Base-by-base conservation (phyloP, 1,139 yeast species). In the Geotrichum macrosporum region DNA sequence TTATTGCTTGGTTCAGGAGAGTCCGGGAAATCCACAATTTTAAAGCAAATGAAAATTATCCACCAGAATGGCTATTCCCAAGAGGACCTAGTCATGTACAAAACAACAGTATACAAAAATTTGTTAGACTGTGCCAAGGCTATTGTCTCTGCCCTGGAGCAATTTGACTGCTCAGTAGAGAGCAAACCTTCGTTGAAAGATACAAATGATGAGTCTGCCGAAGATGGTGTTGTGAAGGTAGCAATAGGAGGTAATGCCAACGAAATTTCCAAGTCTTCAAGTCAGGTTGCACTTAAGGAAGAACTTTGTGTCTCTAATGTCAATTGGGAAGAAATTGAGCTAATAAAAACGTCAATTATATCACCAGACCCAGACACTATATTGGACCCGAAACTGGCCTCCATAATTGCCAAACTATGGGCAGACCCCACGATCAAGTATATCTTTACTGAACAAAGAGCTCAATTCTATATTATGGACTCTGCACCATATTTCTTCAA, bases 401-500 rank as follows among this genome's bases (percentile, higher is more conserved):
- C 35, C 12, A 54, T 59, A n/a, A 59, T 67, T 44, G 47, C 53
- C 21, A 50, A 51, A 19, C 53, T 88, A 30, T 82, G 92, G 76
- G 62, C 69, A 9, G 75, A 78, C 46, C 78, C 81, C 0, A 76
- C 76, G 15, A 86, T 88, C 10, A 72, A 71, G 52, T 68, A 73
- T 34, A 70, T 84, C 55, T 68, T 84, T 43, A 72, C 73, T 48
- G 74, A 76, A 44, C 77, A 81, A 52, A 79, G 86, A 54, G 80
- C 85, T 31, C 80, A 81, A 50, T 88, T 87, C 59, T 88, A 88
- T 63, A 70, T 89, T 43, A 80, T 87, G 75, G 97, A 89, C 63
- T 85, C 95, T 4, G 89, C 96, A 1, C 73, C 75, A 47, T 89
- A 89, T 64, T 87, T 88, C 62, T 76, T 87, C 57, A 75, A 78